Conservation (phyloP, 1,284 basidiomycete species). For the Malassezia vespertilionis region DNA sequence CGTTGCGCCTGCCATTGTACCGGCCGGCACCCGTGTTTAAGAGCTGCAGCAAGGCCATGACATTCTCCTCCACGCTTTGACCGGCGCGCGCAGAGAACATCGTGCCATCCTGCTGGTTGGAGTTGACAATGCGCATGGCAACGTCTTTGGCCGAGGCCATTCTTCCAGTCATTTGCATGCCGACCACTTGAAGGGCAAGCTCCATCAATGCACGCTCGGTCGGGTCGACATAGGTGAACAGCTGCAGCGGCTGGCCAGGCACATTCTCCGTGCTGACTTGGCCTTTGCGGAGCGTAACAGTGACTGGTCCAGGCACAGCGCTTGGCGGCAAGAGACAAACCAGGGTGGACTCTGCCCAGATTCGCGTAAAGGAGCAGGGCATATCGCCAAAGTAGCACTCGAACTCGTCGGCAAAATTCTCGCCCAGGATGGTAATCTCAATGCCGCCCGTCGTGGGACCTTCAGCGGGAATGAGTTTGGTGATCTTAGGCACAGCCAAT, state of each 20-base stretch:
- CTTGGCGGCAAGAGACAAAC: slow-evolving; percentile 83
- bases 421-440: slow-evolving; percentile 82
- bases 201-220: slow-evolving; percentile 87
- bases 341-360: slow-evolving; percentile 86
- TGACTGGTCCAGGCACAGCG: slow-evolving; percentile 70
- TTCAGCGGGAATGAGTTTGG: slow-evolving; percentile 60
- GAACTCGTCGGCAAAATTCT: slow-evolving; percentile 55
- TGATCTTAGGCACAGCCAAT: slow-evolving; percentile 25
- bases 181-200: slow-evolving; percentile 82
- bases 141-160: slow-evolving; percentile 84
- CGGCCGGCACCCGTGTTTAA: slow-evolving; percentile 18
- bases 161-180: slow-evolving; percentile 88
- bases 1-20: too few relatives aligned
- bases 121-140: slow-evolving; percentile 53
- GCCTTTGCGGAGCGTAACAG: slow-evolving; percentile 60
- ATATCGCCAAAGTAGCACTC: slow-evolving; percentile 77
- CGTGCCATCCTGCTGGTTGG: slow-evolving; percentile 16
- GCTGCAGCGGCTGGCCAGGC: slow-evolving; percentile 26
- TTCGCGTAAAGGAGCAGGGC: slow-evolving; percentile 68
- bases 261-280: neutral
- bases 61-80: slow-evolving; percentile 18
- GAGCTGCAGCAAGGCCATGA: slow-evolving; percentile 24
- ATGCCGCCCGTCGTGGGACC: slow-evolving; percentile 75
- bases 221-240: slow-evolving; percentile 75
- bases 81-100: neutral